phyloP scores from a whole-genome alignment of 306 rosid species.

The Glycine latifolia region DNA sequence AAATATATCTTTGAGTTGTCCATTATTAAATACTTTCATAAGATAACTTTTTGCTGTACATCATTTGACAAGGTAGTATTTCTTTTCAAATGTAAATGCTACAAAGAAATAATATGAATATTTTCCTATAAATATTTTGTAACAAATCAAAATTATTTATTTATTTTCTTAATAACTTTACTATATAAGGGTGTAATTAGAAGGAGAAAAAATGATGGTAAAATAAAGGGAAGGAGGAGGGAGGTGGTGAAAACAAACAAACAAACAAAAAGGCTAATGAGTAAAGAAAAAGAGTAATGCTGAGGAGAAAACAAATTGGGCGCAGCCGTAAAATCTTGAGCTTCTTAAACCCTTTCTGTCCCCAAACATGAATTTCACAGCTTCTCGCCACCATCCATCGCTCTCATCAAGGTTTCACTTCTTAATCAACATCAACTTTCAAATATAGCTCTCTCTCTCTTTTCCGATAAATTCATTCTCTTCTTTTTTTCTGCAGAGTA shows the following conservation, averaged over 20 bases:
- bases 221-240: not conserved
- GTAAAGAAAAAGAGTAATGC: not conserved
- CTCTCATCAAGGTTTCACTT: constrained; percentile 55
- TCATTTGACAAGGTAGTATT: no score
- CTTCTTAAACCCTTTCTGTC: constrained; percentile 52
- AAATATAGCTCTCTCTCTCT: not conserved
- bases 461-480: constrained; percentile 1
- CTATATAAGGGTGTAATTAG: not conserved
- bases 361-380: constrained; percentile 48
- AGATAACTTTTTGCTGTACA: no score
- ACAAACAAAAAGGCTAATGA: not conserved
- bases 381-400: constrained; percentile 37
- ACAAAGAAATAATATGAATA: not conserved
- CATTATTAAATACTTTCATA: no score
- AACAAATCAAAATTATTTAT: no score
- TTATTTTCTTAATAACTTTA: not conserved
- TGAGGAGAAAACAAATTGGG: not conserved
- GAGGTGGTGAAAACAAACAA: not conserved
- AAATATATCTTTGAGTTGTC: no score
- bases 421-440: not conserved
- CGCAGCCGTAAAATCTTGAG: not conserved
- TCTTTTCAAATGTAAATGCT: not conserved
- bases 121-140: not conserved
- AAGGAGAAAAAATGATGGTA: not conserved
- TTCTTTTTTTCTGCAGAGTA: constrained; percentile 37